Evolutionary conservation across 306 rosid genomes (phyloP), one percentile per base, ranked within the genome.

Genomic region (Pterocarpus santalinus): DNA sequence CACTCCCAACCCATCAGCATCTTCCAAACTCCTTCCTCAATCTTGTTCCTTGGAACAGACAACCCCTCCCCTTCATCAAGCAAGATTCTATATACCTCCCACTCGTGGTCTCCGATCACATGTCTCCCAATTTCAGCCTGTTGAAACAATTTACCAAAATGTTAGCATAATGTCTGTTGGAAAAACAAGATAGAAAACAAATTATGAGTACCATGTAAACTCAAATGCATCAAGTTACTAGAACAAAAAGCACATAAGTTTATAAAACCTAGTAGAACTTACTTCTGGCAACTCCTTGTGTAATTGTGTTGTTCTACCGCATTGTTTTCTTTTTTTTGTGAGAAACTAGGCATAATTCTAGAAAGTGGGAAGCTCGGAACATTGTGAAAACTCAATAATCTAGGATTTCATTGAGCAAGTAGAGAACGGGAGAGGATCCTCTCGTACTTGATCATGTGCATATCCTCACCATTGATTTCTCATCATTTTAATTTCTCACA

Each of bases 1-100:
- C 85, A 93, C 46, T 89, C 92, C 98, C 98, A 95, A 47, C 98
- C 99, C 99, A 95, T 92, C 85, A 95, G 85, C 98, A 87, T 89
- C 86, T 91, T 93, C 94, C 98, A 90, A 46, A 92, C 97, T 75
- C 88, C 86, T 57, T 87, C 94, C 85, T 90, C 90, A 82, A 95
- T 88, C 84, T 75, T 85, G 82, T 69, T 82, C 86, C 91, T 79
- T 32, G 94, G 89, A 74, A 92, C 82, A 22, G 79, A 61, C 47
- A 77, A 57, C 1, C 87, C 94, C 39, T 86, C 94, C 43, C 97
- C 92, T 87, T 95, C 99, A 81, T 92, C 97, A 47, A 95, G 93
- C 93, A 95, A 81, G 86, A 95, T 80, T 87, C 92, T 89, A 78
- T 93, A 95, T 16, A 95, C 97, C 81, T 95, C 99, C 94, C 97